Evolutionary conservation across 2,329 filamentous ascomycete genomes (phyloP).

Genomic region (Eurotiales sp.): DNA sequence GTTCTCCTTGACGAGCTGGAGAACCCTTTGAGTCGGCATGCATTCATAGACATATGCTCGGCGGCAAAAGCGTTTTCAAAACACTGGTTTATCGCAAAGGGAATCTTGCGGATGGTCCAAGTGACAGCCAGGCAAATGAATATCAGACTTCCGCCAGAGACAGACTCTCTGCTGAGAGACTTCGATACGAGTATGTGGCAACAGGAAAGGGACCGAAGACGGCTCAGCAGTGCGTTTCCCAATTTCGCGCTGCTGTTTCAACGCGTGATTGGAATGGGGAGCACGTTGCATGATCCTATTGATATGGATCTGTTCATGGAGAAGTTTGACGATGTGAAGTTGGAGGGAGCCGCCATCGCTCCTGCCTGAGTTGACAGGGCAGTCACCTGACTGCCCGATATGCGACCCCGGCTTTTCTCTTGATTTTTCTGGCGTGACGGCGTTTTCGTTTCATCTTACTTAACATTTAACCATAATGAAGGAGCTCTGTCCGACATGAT

Average conservation of each 20-base stretch:
- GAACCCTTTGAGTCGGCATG: constrained; percentile 19
- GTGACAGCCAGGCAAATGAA: constrained; percentile 19
- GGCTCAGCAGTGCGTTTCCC: constrained; percentile 20
- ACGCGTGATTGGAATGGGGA: constrained; percentile 1
- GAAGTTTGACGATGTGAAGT: constrained; percentile 17
- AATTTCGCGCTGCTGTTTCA: constrained; percentile 18
- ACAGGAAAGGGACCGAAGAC: constrained; percentile 12
- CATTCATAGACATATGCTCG: constrained; percentile 24
- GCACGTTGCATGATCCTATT: constrained; percentile 1
- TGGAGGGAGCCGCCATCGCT: not conserved
- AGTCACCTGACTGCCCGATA: not conserved
- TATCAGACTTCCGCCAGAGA: constrained; percentile 21
- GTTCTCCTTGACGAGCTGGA: constrained; percentile 24
- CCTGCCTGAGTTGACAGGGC: constrained; percentile 2
- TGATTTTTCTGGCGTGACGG: not conserved
- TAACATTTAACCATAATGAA: not conserved
- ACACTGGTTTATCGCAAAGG: constrained; percentile 21
- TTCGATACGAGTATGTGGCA: constrained; percentile 19
- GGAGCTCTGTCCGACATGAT: not conserved
- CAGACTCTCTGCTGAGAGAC: constrained; percentile 22
- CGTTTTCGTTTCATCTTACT: not conserved
- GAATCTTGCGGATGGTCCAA: constrained; percentile 21
- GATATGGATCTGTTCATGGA: constrained; percentile 20
- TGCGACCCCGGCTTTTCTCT: not conserved
- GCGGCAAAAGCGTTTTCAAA: constrained; percentile 23